Percentiles rank a stretch among this genome's conserved stretches.
phyloP scores from a whole-genome alignment of 192 early-diverging fungal species.

The Diversispora epigaea region DNA sequence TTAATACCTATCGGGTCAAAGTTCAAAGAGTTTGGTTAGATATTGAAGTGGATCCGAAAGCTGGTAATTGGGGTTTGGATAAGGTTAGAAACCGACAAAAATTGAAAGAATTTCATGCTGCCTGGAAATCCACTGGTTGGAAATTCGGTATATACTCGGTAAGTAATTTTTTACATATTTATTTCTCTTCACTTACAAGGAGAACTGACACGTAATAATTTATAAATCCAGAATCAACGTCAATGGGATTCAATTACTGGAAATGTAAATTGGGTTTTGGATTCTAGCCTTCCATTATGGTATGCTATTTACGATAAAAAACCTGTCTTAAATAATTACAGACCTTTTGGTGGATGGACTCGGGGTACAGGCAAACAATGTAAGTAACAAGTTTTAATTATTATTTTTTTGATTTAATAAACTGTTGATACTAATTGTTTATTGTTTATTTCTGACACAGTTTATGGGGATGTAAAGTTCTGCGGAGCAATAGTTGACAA shows the following conservation, averaged over 20 bases:
- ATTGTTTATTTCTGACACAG: background rate
- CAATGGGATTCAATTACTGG: slow-evolving; percentile 4
- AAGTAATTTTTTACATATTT: too few species aligned
- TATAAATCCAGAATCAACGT: background rate
- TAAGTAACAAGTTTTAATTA: background rate
- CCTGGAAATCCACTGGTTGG: too few species aligned
- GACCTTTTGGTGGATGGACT: background rate
- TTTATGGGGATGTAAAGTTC: background rate
- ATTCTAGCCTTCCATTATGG: slow-evolving; percentile 6
- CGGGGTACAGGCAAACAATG: background rate
- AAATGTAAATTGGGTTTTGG: background rate
- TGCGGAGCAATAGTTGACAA: background rate
- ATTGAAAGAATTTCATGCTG: too few species aligned
- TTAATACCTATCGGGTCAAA: too few species aligned
- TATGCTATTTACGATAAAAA: background rate
- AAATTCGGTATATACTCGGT: too few species aligned
- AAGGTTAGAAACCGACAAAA: too few species aligned
- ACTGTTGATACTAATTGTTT: background rate
- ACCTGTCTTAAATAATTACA: too few species aligned
- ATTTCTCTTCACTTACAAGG: too few species aligned
- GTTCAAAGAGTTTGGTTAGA: too few species aligned
- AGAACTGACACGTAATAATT: background rate
- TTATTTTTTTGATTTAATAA: background rate
- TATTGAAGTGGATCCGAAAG: too few species aligned
- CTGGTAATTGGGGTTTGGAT: too few species aligned